Base-by-base conservation (phyloP, 768 basidiomycete genomes). In the Amanita molliuscula region DNA sequence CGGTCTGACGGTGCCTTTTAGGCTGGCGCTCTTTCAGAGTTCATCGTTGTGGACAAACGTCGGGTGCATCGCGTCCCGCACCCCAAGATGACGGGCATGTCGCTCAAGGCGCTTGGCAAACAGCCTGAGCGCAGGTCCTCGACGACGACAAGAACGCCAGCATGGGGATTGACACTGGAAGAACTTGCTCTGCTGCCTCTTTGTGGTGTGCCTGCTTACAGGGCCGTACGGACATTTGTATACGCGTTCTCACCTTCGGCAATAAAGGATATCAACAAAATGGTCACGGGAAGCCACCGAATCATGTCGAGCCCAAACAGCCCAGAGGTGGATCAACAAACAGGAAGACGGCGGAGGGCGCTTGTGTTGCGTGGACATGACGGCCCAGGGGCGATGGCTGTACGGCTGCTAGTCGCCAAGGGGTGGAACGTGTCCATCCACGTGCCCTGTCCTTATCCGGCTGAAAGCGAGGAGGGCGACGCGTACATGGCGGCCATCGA, bases 11-110 rank as follows among this genome's bases (percentile, higher is more conserved):
- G 13, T 20, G 13, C 20, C 21, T n/a, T n/a, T n/a, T 34, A 52
- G 51, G 34, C 79, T 56, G 92, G 93, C 44, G 88, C 88, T 5
- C 73, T 95, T 18, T 75, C 88, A n/a, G 89, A 96, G 65, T 95
- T 90, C 67, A 78, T 95, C 53, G 71, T 88, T 21, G 75, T 84
- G 20, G 89, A 95, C 59, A 79, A 87, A 25, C 84, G 82, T 58
- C 78, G 87, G 11, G 65, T 94, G 1, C 78, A 83, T 53, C 76
- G 84, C 13, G 77, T 84, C 7, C 86, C 89, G 0, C 75, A 82
- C 55, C 83, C 82, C 26, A 67, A 70, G 13, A 66, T 63, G 58
- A 20, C 54, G 54, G 21, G 16, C 16, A 47, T 45, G 42, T 45
- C 50, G 18, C 44, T 36, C 35, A 50, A 40, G 38, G 36, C 49